A percentile compares a stretch with the other conserved stretches of the same genome.
Conservation (phyloP, 345 rosid species). For the Viola odorata region DNA sequence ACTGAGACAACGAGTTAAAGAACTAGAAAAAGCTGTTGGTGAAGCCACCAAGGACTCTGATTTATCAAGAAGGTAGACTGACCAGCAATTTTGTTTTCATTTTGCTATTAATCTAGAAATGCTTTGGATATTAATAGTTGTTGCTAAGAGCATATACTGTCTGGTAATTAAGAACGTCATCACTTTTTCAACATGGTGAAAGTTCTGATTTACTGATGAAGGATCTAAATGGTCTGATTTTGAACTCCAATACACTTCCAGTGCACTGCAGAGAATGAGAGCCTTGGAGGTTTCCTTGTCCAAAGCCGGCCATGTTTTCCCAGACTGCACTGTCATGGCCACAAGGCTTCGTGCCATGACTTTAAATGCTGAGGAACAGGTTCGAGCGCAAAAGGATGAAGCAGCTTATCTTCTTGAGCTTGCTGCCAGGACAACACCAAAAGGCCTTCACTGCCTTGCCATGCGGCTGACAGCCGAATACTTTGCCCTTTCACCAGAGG, state of each 20-base stretch:
- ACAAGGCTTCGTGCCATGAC: conserved; percentile 72
- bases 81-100: not conserved
- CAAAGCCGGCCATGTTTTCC: conserved; percentile 53
- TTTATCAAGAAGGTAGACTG: conserved; percentile 64
- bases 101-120: not conserved
- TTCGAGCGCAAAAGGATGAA: conserved; percentile 59
- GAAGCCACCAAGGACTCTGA: conserved; percentile 61
- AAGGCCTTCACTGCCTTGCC: conserved; percentile 30
- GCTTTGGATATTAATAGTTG: not conserved
- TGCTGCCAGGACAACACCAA: conserved; percentile 29
- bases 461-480: conserved; percentile 21
- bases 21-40: conserved; percentile 58
- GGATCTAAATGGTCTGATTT: conserved; percentile 11
- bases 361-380: conserved; percentile 67
- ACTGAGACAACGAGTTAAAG: conserved; percentile 61
- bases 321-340: conserved; percentile 63
- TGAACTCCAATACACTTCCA: conserved; percentile 34
- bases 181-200: not conserved
- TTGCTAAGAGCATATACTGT: not conserved
- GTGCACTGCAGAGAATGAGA: conserved; percentile 60
- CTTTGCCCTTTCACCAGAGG: conserved; percentile 49
- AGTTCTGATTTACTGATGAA: not conserved
- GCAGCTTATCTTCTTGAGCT: conserved; percentile 47
- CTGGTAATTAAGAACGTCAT: not conserved
- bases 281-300: conserved; percentile 48